These are phyloP conservation scores for Fusarium graminum DNA, from an alignment of 2,329 filamentous ascomycete genomes.

Conservation along the genomic window DNA sequence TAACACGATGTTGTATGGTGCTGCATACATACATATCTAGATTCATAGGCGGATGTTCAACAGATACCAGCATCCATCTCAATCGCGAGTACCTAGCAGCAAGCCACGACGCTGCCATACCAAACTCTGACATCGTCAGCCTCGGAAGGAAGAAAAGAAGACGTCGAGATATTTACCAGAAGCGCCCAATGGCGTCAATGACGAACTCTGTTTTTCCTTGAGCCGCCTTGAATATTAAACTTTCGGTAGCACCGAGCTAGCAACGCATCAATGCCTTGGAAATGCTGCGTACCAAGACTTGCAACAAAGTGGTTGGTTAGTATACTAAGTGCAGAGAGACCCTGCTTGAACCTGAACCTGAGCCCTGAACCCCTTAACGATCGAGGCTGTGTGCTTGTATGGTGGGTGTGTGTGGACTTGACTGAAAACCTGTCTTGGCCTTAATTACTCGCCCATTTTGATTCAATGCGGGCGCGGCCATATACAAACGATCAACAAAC, in stretches of 20 bases:
- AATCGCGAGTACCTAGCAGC: conserved; percentile 2
- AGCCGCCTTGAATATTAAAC: conserved; percentile 10
- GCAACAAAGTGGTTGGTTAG: background rate
- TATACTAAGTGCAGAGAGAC: conserved; percentile 6
- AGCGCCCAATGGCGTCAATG: conserved; percentile 38
- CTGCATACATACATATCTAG: background rate
- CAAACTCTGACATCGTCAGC: conserved; percentile 28
- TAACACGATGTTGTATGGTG: background rate
- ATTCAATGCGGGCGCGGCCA: background rate
- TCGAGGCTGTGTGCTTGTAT: conserved; percentile 2
- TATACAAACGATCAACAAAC: background rate
- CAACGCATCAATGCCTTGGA: conserved; percentile 33
- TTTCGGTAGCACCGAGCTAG: conserved; percentile 25
- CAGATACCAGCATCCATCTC: conserved; percentile 5
- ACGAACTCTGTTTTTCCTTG: conserved; percentile 11
- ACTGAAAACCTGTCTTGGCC: conserved; percentile 32
- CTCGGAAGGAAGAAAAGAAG: conserved; percentile 17
- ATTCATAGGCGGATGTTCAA: background rate
- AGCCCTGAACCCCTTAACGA: conserved; percentile 28
- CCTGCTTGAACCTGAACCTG: conserved; percentile 5
- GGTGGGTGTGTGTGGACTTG: conserved; percentile 20
- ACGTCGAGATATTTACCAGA: conserved; percentile 23
- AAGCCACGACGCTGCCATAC: conserved; percentile 24
- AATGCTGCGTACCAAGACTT: conserved; percentile 13
- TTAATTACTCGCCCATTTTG: conserved; percentile 11